Conservation (phyloP, 345 rosid species). For the Raphanus sativus region DNA sequence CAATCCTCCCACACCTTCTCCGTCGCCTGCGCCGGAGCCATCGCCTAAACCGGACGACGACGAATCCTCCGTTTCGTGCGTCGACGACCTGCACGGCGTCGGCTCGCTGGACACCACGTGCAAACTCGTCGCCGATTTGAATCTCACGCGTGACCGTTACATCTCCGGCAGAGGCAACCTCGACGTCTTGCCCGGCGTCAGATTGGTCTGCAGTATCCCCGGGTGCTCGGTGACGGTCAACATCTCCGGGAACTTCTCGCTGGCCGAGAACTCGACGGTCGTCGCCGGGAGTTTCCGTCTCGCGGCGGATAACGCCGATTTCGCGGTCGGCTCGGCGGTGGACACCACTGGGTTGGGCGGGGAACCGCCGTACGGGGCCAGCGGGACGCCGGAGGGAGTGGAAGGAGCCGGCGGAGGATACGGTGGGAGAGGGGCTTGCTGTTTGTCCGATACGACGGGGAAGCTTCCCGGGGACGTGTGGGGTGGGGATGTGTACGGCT, state of each 20-base stretch:
- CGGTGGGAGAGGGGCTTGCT: constrained; percentile 92
- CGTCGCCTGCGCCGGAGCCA: constrained; percentile 80
- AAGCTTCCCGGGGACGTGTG: constrained; percentile 83
- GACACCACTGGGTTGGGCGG: constrained; percentile 79
- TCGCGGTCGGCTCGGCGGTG: constrained; percentile 50
- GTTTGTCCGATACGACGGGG: constrained; percentile 53
- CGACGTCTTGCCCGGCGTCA: constrained; percentile 61
- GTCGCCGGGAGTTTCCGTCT: constrained; percentile 69
- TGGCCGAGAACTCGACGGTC: constrained; percentile 63
- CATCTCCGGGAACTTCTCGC: constrained; percentile 66
- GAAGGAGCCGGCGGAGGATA: constrained; percentile 96
- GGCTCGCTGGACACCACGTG: constrained; percentile 86
- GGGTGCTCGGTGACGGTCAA: constrained; percentile 74
- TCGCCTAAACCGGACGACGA: constrained; percentile 32
- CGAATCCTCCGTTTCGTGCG: constrained; percentile 76
- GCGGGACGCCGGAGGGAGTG: constrained; percentile 87
- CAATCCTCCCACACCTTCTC: constrained; percentile 75
- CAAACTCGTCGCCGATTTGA: constrained; percentile 76
- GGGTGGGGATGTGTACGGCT: constrained; percentile 92
- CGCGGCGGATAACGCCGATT: constrained; percentile 62
- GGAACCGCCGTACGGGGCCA: constrained; percentile 71
- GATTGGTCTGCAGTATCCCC: constrained; percentile 48
- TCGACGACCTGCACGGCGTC: constrained; percentile 80
- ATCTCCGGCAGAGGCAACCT: constrained; percentile 81
- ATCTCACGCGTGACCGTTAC: constrained; percentile 67